phyloP scores from a whole-genome alignment of 345 rosid species.

The Stellera chamaejasme region DNA sequence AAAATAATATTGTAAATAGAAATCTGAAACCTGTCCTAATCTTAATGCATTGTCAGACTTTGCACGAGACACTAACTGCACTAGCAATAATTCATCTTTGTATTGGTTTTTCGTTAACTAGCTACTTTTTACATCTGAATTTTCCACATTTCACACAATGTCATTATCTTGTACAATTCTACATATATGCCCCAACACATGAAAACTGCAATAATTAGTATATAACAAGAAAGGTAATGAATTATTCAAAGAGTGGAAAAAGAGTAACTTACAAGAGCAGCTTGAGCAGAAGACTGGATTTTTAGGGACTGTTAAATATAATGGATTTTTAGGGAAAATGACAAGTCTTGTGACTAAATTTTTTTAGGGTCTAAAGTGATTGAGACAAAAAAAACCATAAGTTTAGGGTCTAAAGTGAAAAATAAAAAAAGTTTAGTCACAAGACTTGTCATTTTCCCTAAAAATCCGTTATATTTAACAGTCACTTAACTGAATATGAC shows the following conservation, averaged over 20 bases:
- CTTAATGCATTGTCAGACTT: constrained; percentile 35
- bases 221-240: constrained; percentile 3
- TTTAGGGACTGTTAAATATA: no score
- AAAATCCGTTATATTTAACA: no score
- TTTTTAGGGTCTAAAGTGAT: no score
- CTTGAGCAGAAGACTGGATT: no score
- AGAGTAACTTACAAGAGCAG: constrained; percentile 64
- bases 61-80: constrained; percentile 32
- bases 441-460: no score
- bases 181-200: constrained; percentile 26
- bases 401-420: no score
- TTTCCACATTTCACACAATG: constrained; percentile 43
- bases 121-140: constrained; percentile 33
- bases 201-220: constrained; percentile 6
- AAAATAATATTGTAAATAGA: constrained; percentile 1
- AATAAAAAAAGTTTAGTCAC: no score
- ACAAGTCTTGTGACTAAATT: no score
- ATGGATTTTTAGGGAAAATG: no score
- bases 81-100: constrained; percentile 25
- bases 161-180: constrained; percentile 78
- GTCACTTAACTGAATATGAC: no score
- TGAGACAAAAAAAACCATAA: no score
- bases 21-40: constrained; percentile 40
- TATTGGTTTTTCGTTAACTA: constrained; percentile 31
- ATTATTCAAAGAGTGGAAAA: neutral